Percentiles rank a stretch among this genome's conserved stretches.
phyloP scores from a whole-genome alignment of 2,329 filamentous ascomycete species.

The Talaromyces marneffei region DNA sequence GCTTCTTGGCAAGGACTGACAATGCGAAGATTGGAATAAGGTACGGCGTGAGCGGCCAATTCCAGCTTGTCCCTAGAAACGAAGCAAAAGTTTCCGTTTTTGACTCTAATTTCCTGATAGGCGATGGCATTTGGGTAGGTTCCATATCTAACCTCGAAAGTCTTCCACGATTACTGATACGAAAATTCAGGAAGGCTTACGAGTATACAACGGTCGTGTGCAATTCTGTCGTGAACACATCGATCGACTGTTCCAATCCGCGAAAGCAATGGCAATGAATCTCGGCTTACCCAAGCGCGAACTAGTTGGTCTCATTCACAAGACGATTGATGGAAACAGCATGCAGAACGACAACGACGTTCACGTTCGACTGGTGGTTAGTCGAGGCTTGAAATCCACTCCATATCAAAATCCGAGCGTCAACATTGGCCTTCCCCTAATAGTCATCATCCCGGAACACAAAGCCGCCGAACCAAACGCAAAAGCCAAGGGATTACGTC shows the following conservation, averaged over 20 bases:
- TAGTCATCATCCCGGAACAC: not conserved
- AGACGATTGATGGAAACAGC: not conserved
- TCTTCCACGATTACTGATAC: not conserved
- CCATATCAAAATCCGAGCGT: not conserved
- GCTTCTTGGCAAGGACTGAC: too few relatives aligned
- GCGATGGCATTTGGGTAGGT: not conserved
- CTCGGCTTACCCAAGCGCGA: not conserved
- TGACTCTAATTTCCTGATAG: not conserved
- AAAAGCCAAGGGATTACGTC: not conserved
- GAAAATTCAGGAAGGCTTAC: not conserved
- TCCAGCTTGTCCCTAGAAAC: not conserved
- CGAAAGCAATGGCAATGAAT: constrained; percentile 3
- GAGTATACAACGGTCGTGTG: not conserved
- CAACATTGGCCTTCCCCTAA: not conserved
- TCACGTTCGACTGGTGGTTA: not conserved
- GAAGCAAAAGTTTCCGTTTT: constrained; percentile 1
- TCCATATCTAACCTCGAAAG: not conserved
- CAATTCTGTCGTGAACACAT: not conserved
- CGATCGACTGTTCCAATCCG: not conserved
- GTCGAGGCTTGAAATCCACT: not conserved
- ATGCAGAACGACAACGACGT: constrained; percentile 1
- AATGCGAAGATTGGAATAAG: not conserved
- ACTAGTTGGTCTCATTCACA: not conserved
- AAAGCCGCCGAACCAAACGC: not conserved
- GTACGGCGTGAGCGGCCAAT: not conserved